Conservation (phyloP, 148 eudicot species). For the Rhododendron simsii region DNA sequence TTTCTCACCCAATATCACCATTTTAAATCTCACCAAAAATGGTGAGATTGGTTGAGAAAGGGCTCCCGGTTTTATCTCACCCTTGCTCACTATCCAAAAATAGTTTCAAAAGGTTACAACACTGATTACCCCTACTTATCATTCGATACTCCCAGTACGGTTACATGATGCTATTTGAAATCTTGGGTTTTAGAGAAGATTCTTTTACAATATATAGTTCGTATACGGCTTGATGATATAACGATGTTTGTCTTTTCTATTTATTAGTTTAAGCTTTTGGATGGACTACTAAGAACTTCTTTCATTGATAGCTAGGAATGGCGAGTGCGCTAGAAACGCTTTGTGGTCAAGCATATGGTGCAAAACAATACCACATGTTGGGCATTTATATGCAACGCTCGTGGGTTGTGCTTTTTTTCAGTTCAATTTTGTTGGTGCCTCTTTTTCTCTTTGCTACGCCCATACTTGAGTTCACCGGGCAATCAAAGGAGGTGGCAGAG, state of each 20-base stretch:
- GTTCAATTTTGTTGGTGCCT: constrained; percentile 22
- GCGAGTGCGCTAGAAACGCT: constrained; percentile 51
- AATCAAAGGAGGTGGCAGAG: constrained; percentile 22
- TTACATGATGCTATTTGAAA: neutral
- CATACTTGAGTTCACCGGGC: constrained; percentile 25
- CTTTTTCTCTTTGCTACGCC: constrained; percentile 29
- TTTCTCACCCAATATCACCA: neutral
- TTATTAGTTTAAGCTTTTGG: neutral
- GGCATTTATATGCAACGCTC: constrained; percentile 42
- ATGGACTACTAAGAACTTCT: neutral
- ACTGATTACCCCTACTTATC: neutral
- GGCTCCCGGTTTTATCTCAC: neutral
- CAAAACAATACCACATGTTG: constrained; percentile 40
- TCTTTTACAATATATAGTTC: neutral
- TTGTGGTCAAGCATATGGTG: constrained; percentile 55
- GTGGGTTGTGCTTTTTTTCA: constrained; percentile 24
- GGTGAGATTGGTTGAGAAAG: too few species aligned
- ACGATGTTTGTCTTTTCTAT: neutral
- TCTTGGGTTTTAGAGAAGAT: neutral
- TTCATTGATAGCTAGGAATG: constrained; percentile 36
- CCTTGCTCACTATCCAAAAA: neutral
- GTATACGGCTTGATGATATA: neutral
- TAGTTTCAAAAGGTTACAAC: neutral
- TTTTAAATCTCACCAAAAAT: too few species aligned
- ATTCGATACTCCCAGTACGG: neutral